Base-by-base conservation (phyloP, 73 alveolate genomes). In the Diophrys sp. region DNA sequence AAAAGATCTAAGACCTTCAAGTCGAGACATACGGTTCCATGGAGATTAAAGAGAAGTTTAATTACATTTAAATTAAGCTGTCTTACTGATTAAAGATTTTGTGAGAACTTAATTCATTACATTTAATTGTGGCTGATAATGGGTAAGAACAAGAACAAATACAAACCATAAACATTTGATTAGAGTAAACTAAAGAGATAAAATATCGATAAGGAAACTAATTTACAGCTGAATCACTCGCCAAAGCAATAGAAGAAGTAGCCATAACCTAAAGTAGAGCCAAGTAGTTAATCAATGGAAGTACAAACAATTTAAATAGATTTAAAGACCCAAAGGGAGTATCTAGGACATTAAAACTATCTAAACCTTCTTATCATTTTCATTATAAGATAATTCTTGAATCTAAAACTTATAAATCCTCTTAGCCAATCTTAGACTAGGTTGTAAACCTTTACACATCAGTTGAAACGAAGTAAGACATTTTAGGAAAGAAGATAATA, bases 11-110 rank as follows among this genome's bases (percentile, higher is more conserved):
- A 76, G 99, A 95, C 78, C 95, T 95, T 11, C 18, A 44, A 44
- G 95, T 95, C 70, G 99, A 95, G 78, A 94, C 98, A 24, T 95
- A 93, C 84, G 98, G 99, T 0, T 93, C 98, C 0, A 82, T 95
- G 91, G 96, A 95, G 69, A 89, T 70, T 53, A 87, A 88, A 54
- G 96, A 95, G 75, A 95, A 95, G 89, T 83, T 93, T 54, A 96
- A 95, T 70, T 95, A 91, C 78, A 90, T 95, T 23, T 84, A 88
- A 90, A 93, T 95, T 81, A 86, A 70, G 71, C 91, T 30, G 87
- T 95, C 80, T 79, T 95, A 26, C 77, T 70, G 57, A 85, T 87
- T 74, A 84, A 83, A 28, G 99, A 95, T 81, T 95, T 32, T 77
- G 92, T 95, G 31, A 57, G 99, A 28, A 79, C 89, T 67, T 75